Conservation (phyloP, 106 monocot genomes). For the Triglochin maritima region DNA sequence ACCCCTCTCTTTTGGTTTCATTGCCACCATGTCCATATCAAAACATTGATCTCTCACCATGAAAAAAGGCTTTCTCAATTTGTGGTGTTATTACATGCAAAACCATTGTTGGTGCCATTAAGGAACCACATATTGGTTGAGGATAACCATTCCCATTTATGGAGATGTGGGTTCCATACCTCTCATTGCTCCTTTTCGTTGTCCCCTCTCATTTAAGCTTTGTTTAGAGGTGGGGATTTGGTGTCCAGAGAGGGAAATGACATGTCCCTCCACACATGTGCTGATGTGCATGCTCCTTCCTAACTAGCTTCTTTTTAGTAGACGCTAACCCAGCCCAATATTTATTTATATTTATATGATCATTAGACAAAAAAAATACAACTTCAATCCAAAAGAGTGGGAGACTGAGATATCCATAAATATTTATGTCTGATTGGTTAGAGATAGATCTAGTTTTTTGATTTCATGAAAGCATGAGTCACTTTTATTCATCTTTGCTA, state of each 20-base stretch:
- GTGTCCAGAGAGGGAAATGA: conserved; percentile 5
- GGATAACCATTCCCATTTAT: background rate
- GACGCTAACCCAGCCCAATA: no score
- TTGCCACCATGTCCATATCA: background rate
- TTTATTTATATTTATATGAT: no score
- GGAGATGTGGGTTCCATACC: conserved; percentile 3
- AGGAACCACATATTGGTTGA: background rate
- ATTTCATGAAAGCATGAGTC: no score
- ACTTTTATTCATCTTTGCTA: no score
- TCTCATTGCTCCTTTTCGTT: conserved; percentile 1
- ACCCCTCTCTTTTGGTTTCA: background rate
- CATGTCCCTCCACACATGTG: conserved; percentile 4
- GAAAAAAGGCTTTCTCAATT: background rate
- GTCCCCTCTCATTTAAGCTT: conserved; percentile 1
- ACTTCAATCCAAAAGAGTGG: no score
- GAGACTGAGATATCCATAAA: no score
- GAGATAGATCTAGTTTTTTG: no score
- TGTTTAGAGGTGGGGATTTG: background rate
- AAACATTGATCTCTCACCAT: no score
- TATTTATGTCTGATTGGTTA: no score
- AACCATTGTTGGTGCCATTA: background rate
- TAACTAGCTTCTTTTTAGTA: background rate
- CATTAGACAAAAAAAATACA: no score
- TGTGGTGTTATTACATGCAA: background rate
- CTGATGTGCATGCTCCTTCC: background rate